Base-by-base conservation (phyloP, 1,284 basidiomycete species). In the Trichosporon coremiiforme region DNA sequence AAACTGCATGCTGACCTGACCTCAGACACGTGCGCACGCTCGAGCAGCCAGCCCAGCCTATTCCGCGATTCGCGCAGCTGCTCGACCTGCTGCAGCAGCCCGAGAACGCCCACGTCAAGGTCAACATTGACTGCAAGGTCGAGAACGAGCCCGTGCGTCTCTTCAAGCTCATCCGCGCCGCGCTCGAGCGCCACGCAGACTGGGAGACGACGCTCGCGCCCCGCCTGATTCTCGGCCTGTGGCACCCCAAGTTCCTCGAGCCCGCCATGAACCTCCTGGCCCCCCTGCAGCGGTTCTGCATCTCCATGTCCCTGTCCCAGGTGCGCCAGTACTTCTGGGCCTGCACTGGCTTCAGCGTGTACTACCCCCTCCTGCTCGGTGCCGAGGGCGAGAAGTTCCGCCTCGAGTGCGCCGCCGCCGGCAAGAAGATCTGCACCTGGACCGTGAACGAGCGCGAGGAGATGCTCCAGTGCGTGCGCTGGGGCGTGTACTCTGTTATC, bases 401-500 rank as follows among this genome's bases (percentile, higher is more conserved):
- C 67, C 84, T 86, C 64, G 91, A 95, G 73, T 95, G 93, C 82
- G 89, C 89, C 79, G 84, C 80, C 17, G 90, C 88, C 0, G 91
- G 91, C 25, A 99, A 99, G 87, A 88, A 88, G 77, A 78, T 98
- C 63, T 90, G 95, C 53, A 68, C 69, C 5, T 75, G 72, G 73
- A 99, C 96, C 0, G 95, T 98, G 35, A 99, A 98, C 81, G 88
- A 91, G 64, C 89, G 90, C 10, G 89, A 89, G 71, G 90, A 96
- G 80, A 98, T 99, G 95, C 91, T 96, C 85, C 93, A 98, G 88
- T 94, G 93, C 71, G 91, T 91, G 20, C 86, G 94, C 74, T 98
- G 95, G 96, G 92, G 89, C 71, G 91, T 93, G 22, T 89, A 91
- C 77, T 94, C 90, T 10, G 92, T 99, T 75, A 87, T 99, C 73